Conservation (phyloP, 1,284 basidiomycete species). For the Ganoderma lingzhi region DNA sequence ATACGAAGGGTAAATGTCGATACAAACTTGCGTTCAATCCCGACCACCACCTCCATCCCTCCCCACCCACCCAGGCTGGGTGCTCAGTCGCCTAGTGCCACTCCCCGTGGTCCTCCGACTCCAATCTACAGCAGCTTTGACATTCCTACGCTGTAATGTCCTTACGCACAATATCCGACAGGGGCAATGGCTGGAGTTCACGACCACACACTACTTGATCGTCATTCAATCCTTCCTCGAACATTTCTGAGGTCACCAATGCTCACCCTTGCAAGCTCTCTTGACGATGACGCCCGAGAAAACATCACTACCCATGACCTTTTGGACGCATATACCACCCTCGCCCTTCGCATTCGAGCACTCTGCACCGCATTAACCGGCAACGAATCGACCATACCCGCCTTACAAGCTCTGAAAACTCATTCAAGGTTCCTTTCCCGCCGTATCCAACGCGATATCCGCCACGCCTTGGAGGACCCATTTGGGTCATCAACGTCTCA, state of each 20-base stretch:
- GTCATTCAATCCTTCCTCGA: neutral
- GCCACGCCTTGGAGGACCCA: constrained; percentile 50
- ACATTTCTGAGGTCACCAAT: constrained; percentile 46
- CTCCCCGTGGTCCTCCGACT: neutral
- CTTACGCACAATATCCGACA: constrained; percentile 9
- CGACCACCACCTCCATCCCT: constrained; percentile 13
- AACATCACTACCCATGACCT: constrained; percentile 57
- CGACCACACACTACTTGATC: constrained; percentile 7
- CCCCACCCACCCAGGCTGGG: neutral
- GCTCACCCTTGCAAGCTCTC: constrained; percentile 54
- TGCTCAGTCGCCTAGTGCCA: neutral
- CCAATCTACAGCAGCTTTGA: neutral
- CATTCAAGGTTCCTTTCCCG: constrained; percentile 44
- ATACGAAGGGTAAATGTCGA: too few species aligned
- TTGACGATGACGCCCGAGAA: constrained; percentile 42
- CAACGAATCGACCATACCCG: constrained; percentile 30
- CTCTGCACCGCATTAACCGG: constrained; percentile 40
- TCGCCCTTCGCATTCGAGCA: constrained; percentile 53
- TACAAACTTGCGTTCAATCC: constrained; percentile 5
- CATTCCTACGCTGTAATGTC: constrained; percentile 8
- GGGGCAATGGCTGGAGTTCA: constrained; percentile 25
- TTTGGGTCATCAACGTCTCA: constrained; percentile 27
- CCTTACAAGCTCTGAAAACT: constrained; percentile 42
- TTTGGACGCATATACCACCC: constrained; percentile 62
- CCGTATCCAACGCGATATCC: constrained; percentile 58